Percentiles rank a stretch among this genome's conserved stretches.
phyloP scores from a whole-genome alignment of 441 rosid genomes.

The Gossypium trilobum region DNA sequence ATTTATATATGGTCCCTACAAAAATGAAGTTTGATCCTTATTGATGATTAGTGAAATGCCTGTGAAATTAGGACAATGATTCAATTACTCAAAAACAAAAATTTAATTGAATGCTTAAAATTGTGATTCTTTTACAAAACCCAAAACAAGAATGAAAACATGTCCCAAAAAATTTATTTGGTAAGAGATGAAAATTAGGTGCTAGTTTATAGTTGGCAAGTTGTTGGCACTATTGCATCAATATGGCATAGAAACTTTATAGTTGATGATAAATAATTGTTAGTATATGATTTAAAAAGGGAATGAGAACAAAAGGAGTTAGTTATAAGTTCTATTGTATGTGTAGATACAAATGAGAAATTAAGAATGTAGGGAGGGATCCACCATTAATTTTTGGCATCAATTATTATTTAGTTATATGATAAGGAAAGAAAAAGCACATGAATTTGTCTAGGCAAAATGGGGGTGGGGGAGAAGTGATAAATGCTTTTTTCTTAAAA shows the following conservation, averaged over 20 bases:
- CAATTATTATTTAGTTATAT: neutral
- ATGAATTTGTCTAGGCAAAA: neutral
- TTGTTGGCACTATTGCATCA: neutral
- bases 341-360: neutral
- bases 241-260: neutral
- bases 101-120: no score
- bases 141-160: neutral
- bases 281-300: neutral
- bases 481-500: no score
- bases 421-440: neutral
- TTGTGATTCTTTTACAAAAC: no score
- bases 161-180: neutral
- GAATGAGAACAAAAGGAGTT: neutral
- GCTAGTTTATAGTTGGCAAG: neutral
- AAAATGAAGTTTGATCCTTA: neutral
- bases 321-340: neutral
- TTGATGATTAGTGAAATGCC: neutral
- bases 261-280: neutral
- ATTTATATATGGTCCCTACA: neutral
- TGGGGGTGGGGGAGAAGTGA: no score
- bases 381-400: neutral
- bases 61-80: neutral
- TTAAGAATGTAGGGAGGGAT: neutral
- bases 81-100: no score
- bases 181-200: neutral